Base-by-base conservation (phyloP, 805 yeast genomes). In the Torulaspora delbrueckii region DNA sequence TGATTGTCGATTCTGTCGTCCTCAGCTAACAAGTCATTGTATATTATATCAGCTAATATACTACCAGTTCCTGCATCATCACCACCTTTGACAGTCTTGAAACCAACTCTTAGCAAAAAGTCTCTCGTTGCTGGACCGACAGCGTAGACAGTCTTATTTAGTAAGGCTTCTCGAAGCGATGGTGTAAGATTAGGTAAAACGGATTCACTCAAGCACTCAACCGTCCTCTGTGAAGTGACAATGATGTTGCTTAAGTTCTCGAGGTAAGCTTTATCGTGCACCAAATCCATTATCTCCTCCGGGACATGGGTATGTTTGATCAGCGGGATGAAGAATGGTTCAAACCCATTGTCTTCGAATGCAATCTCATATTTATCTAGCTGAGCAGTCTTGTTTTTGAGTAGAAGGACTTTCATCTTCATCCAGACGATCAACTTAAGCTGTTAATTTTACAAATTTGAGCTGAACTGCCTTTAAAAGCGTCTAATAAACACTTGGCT, bases 141-240 rank as follows among this genome's bases (percentile, higher is more conserved):
- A 0, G 96, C 87, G 58, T 81, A 91, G 0, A 84, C 82, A 0
- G 81, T 77, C 54, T 79, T 80, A 3, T 52, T 43, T 5, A 77
- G 59, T 1, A 81, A 67, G 0, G 40, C 43, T 6, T 60, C 54
- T 14, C 37, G 49, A 4, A 39, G 13, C 37, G 45, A 45, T 47
- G 59, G 7, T 39, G 49, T 1, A 39, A 67, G 47, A 0, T 35
- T 27, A 7, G 66, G 56, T 1, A 65, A 40, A 5, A 82, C 65
- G 10, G 76, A 61, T 31, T 70, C 68, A 49, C 76, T 77, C 9
- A 88, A 64, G 4, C 87, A 82, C 55, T 90, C 96, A 0, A 90
- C 95, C 1, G 96, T 95, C 53, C 98, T 66, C 61, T 91, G 97
- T 1, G 95, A 85, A 0, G 98, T 90, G 3, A 91, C 80, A 8